Percentiles rank a stretch among this genome's conserved stretches.
Evolutionary conservation across 148 eudicot species (phyloP).

Genomic region (Tetragonia tetragonoides): DNA sequence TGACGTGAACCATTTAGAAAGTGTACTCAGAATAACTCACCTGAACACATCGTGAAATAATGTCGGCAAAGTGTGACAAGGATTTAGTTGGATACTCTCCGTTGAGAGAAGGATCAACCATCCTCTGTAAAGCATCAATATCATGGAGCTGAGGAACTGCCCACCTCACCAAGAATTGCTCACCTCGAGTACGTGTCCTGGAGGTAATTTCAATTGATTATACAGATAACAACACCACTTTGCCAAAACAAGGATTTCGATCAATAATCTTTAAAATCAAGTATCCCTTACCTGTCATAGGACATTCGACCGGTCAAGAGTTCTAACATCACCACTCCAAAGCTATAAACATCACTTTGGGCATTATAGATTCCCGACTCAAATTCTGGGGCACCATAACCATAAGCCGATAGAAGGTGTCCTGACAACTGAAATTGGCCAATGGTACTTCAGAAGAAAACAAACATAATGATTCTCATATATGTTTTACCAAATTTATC

Average conservation of each 20-base stretch:
- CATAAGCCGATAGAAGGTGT: constrained; percentile 72
- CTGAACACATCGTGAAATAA: constrained; percentile 83
- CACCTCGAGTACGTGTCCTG: constrained; percentile 72
- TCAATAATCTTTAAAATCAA: neutral
- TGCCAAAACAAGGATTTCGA: constrained; percentile 1
- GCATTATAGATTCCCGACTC: constrained; percentile 85
- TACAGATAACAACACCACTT: constrained; percentile 8
- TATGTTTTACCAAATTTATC: neutral
- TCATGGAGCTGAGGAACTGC: constrained; percentile 98
- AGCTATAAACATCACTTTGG: constrained; percentile 92
- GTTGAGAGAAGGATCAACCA: constrained; percentile 89
- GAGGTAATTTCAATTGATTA: constrained; percentile 14
- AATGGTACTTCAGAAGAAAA: constrained; percentile 8
- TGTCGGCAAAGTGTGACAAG: constrained; percentile 82
- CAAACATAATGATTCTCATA: neutral
- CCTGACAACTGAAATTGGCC: constrained; percentile 72
- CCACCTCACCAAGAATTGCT: constrained; percentile 88
- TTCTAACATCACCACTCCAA: constrained; percentile 97
- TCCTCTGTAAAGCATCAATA: constrained; percentile 82
- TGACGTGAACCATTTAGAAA: neutral
- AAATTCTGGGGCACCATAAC: constrained; percentile 96
- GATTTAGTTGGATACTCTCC: constrained; percentile 72
- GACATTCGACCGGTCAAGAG: constrained; percentile 93
- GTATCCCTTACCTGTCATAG: constrained; percentile 68
- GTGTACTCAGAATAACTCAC: constrained; percentile 37